These are phyloP conservation scores for Hypoxylon trugodes DNA, from an alignment of 495 filamentous ascomycete genomes.

Conservation along the genomic window DNA sequence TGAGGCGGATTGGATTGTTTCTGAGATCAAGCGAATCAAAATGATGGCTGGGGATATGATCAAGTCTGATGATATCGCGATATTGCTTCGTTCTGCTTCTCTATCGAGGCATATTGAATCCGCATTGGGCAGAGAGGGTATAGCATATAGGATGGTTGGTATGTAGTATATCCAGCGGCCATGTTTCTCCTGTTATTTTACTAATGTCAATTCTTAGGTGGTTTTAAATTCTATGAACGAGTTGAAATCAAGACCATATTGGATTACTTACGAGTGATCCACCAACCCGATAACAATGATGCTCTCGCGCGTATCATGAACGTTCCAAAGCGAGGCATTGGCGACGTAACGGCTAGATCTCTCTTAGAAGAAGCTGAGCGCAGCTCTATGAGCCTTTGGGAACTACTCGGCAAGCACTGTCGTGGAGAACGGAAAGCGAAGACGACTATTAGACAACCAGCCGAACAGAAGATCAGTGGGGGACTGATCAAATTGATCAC, in stretches of 20 bases:
- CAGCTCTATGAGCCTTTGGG: constrained; percentile 76
- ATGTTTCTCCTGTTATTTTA: neutral
- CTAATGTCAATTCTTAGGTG: constrained; percentile 51
- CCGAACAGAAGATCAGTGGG: constrained; percentile 64
- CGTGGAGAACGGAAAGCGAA: constrained; percentile 72
- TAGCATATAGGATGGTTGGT: constrained; percentile 94
- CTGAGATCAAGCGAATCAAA: constrained; percentile 78
- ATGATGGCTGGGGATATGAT: constrained; percentile 77
- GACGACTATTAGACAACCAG: constrained; percentile 71
- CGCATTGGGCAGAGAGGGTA: constrained; percentile 82
- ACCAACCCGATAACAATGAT: constrained; percentile 89
- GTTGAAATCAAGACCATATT: constrained; percentile 87
- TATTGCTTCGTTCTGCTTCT: constrained; percentile 83
- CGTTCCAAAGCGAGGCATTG: constrained; percentile 80
- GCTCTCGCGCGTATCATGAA: constrained; percentile 88
- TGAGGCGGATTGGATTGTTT: constrained; percentile 89
- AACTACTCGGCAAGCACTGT: constrained; percentile 70
- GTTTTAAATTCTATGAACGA: constrained; percentile 90
- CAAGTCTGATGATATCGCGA: constrained; percentile 79
- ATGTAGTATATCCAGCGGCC: constrained; percentile 27
- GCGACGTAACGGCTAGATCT: constrained; percentile 77
- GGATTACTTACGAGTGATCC: constrained; percentile 87
- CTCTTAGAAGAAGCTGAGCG: constrained; percentile 79
- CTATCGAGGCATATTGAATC: constrained; percentile 87
- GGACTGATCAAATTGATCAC: constrained; percentile 60